Evolutionary conservation across 2,329 filamentous ascomycete species (phyloP), one percentile per base, ranked within the genome.

Genomic region (Sporothrix protearum): DNA sequence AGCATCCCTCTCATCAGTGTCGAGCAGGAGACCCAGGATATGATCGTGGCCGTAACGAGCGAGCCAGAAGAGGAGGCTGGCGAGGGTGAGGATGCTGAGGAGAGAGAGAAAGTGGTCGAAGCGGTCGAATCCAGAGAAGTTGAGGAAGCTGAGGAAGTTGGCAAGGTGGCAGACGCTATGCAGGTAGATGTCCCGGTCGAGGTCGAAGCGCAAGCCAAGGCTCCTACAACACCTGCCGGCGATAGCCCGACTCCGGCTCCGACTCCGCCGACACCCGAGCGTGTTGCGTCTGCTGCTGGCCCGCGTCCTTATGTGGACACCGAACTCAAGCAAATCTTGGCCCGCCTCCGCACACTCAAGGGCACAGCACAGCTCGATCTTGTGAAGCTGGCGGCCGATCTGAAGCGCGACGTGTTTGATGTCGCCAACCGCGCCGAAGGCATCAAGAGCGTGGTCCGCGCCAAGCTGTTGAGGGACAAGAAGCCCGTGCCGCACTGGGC

Each of bases 371-470:
- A 36, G 42, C 55, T 71, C n/a, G 49, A 72, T 47, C n/a, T 73
- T 12, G 22, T 1, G 5, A 64, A 9, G 53, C 71, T 75, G 64
- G 74, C 74, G 1, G 64, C 57, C 10, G 57, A 71, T 14, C 57
- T 75, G 2, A 53, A 51, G 16, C 71, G 74, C n/a, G 49, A 66
- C 30, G n/a, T 69, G n/a, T 12, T 45, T 10, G 73, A 73, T 28
- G 73, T 75, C 30, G 68, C 70, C 4, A 25, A 12, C 8, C 59
- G 68, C 64, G 71, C 59, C n/a, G 73, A 75, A 49, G 12, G 22
- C 0, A 67, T 75, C 51, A 75, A 75, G 71, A 64, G 30, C 30
- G 55, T 63, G 28, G 67, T 71, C 5, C 72, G 73, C 39, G 42
- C 30, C 22, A 12, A 59, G 16, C 70, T 70, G 6, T 2, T 51